Conservation (phyloP, 2,329 filamentous ascomycete species). For the Cytospora paraplurivora region DNA sequence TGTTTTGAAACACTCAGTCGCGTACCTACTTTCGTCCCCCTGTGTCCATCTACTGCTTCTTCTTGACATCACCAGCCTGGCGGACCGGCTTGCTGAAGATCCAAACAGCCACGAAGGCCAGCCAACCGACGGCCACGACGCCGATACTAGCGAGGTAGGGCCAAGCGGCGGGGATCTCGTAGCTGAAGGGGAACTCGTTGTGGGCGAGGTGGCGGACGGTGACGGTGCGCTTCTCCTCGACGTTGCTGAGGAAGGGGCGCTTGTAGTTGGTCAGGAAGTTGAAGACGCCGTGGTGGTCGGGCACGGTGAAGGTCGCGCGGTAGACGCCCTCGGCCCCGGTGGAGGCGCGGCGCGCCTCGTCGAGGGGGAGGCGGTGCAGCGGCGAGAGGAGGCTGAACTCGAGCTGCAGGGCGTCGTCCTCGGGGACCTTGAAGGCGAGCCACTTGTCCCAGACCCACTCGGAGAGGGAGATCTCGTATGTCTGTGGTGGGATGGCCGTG, state of each 20-base stretch:
- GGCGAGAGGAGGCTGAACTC: slow-evolving; percentile 99
- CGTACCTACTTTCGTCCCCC: no score
- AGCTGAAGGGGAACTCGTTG: slow-evolving; percentile 93
- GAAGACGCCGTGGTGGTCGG: slow-evolving; percentile 98
- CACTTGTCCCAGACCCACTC: slow-evolving; percentile 79
- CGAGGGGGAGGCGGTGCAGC: slow-evolving; percentile 84
- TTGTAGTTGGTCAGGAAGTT: slow-evolving; percentile 98
- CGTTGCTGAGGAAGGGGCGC: slow-evolving; percentile 82
- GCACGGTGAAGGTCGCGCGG: slow-evolving; percentile 74
- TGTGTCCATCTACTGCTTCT: slow-evolving; percentile 48
- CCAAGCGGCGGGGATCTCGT: slow-evolving; percentile 86
- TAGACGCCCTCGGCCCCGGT: slow-evolving; percentile 69
- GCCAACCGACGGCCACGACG: slow-evolving; percentile 79
- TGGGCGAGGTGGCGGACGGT: slow-evolving; percentile 96
- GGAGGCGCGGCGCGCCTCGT: slow-evolving; percentile 50
- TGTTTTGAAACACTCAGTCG: no score
- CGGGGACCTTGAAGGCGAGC: slow-evolving; percentile 70
- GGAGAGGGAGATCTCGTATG: slow-evolving; percentile 85
- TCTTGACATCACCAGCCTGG: slow-evolving; percentile 43
- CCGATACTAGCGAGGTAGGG: slow-evolving; percentile 90
- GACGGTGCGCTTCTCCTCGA: slow-evolving; percentile 94
- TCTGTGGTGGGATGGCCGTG: slow-evolving; percentile 49
- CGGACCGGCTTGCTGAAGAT: slow-evolving; percentile 64
- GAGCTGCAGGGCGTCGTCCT: slow-evolving; percentile 78
- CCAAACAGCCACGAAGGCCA: slow-evolving; percentile 86